phyloP scores from a whole-genome alignment of 225 moss, liverwort and hornwort genomes.

The Pseudisothecium myosuroides region DNA sequence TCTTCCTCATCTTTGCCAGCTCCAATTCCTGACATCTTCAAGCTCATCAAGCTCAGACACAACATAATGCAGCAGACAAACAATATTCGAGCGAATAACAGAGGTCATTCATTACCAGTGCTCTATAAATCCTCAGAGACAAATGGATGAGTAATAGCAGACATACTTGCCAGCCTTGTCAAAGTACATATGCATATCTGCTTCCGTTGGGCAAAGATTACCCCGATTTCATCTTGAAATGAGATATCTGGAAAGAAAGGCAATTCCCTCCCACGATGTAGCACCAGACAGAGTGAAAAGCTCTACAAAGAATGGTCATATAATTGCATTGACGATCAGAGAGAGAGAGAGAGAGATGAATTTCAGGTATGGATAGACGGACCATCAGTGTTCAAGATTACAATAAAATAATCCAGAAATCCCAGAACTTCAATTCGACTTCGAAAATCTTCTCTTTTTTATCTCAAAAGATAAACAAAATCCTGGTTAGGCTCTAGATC shows the following conservation, averaged over 20 bases:
- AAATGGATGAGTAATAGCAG: neutral
- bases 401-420: neutral
- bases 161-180: constrained; percentile 96
- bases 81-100: neutral
- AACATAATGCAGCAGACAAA: neutral
- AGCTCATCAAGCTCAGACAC: neutral
- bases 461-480: neutral
- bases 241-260: no score
- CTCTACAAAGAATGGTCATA: no score
- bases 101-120: neutral
- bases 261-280: no score
- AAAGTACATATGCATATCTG: constrained; percentile 86
- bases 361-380: no score
- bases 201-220: no score
- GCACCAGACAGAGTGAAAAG: no score
- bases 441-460: neutral
- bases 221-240: no score
- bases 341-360: no score
- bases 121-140: neutral
- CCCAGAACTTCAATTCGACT: neutral
- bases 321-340: no score
- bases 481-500: neutral
- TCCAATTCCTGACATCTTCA: no score
- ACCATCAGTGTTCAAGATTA: neutral
- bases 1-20: no score